phyloP scores from a whole-genome alignment of 306 rosid species.

The Boehmeria nivea region DNA sequence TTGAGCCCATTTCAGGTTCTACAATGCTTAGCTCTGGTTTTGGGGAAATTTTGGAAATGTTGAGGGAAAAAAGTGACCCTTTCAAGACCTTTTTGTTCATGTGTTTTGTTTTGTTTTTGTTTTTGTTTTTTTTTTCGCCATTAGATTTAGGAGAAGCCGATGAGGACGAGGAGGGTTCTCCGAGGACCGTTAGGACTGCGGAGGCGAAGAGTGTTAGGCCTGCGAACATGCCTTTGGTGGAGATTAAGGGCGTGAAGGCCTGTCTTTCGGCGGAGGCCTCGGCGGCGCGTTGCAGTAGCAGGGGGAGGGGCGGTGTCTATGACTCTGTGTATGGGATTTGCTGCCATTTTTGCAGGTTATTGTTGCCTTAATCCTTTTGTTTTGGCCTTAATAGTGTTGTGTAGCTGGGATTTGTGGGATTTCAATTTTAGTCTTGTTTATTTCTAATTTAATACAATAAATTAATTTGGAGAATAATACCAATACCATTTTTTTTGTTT shows the following conservation, averaged over 20 bases:
- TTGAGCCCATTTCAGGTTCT: neutral
- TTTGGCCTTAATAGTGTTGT: too few species aligned
- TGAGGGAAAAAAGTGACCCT: neutral
- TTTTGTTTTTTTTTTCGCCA: neutral
- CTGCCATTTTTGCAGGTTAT: conserved; percentile 79
- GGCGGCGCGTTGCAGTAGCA: conserved; percentile 50
- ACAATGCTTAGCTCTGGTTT: neutral
- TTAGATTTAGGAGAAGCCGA: neutral
- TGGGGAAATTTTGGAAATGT: neutral
- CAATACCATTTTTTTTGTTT: too few species aligned
- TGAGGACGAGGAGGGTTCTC: conserved; percentile 10
- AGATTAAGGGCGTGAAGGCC: conserved; percentile 18
- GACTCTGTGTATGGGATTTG: conserved; percentile 54
- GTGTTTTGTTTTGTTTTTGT: neutral
- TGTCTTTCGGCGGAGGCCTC: conserved; percentile 34
- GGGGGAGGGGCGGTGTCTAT: conserved; percentile 60
- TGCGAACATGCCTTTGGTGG: conserved; percentile 49
- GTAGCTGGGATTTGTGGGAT: too few species aligned
- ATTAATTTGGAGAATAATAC: too few species aligned
- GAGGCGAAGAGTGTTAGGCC: conserved; percentile 30
- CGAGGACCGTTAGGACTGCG: neutral
- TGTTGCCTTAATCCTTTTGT: neutral
- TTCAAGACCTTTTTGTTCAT: neutral
- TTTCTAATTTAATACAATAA: too few species aligned
- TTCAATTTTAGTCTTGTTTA: too few species aligned